Conservation (phyloP, 1,284 basidiomycete genomes). For the Irpex sp. region DNA sequence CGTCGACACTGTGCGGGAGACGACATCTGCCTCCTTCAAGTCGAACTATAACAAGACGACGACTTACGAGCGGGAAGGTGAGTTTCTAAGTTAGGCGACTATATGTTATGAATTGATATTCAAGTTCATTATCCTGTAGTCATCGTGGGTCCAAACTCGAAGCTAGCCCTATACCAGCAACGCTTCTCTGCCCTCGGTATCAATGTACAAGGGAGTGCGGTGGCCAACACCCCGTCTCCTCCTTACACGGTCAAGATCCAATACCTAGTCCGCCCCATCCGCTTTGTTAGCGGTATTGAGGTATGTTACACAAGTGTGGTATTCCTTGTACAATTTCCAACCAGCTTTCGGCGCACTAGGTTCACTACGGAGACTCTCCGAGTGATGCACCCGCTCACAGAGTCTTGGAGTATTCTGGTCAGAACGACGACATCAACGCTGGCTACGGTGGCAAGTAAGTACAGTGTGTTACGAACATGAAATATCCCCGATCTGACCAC, state of each 20-base stretch:
- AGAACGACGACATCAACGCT: constrained; percentile 12
- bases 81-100: neutral
- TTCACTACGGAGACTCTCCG: constrained; percentile 9
- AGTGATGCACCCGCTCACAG: constrained; percentile 7
- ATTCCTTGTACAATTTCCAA: neutral
- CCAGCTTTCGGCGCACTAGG: neutral
- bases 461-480: neutral
- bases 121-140: neutral
- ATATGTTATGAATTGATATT: neutral
- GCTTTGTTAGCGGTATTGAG: neutral
- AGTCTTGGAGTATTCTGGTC: constrained; percentile 3
- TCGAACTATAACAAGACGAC: neutral
- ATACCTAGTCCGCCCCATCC: neutral
- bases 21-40: neutral
- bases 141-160: neutral
- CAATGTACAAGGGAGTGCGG: neutral
- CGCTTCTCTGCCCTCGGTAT: neutral
- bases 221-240: neutral
- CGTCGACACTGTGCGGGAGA: neutral
- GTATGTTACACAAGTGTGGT: neutral
- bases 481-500: neutral
- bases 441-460: constrained; percentile 10
- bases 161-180: neutral
- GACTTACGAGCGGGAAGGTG: neutral
- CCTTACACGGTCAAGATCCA: neutral